Evolutionary conservation across 148 eudicot genomes (phyloP).

Genomic region (Nyssa sinensis): DNA sequence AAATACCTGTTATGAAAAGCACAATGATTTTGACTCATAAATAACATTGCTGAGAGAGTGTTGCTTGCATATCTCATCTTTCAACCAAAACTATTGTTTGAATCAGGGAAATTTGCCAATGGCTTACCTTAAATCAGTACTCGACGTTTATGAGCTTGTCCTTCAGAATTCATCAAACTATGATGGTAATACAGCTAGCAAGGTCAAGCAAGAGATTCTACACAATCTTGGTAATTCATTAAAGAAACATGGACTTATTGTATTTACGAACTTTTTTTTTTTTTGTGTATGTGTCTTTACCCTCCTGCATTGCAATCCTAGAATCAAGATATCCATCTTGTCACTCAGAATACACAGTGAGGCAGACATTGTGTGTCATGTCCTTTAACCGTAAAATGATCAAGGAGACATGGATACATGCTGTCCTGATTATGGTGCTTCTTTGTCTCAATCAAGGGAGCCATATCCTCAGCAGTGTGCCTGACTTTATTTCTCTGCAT

Average conservation of each 20-base stretch:
- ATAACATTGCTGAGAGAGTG: not conserved
- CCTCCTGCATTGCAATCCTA: not conserved
- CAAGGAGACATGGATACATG: not conserved
- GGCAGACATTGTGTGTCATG: not conserved
- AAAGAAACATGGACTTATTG: not conserved
- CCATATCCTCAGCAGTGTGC: not conserved
- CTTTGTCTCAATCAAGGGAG: not conserved
- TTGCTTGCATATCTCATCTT: slow-evolving; percentile 8
- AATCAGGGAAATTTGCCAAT: slow-evolving; percentile 85
- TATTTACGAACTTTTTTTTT: not conserved
- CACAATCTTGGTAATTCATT: slow-evolving; percentile 73
- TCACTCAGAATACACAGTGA: not conserved
- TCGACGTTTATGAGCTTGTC: slow-evolving; percentile 75
- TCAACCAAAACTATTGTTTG: slow-evolving; percentile 20
- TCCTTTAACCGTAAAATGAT: too few species aligned
- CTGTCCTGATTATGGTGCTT: not conserved
- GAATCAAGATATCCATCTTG: not conserved
- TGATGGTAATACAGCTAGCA: slow-evolving; percentile 42
- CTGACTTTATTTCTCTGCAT: not conserved
- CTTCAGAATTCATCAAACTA: slow-evolving; percentile 54
- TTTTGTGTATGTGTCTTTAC: not conserved
- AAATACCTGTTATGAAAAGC: not conserved
- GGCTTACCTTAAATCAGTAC: slow-evolving; percentile 76
- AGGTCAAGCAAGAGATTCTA: slow-evolving; percentile 93
- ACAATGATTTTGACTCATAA: not conserved